Conservation (phyloP, 2,329 filamentous ascomycete species). For the Trichophyton rubrum region DNA sequence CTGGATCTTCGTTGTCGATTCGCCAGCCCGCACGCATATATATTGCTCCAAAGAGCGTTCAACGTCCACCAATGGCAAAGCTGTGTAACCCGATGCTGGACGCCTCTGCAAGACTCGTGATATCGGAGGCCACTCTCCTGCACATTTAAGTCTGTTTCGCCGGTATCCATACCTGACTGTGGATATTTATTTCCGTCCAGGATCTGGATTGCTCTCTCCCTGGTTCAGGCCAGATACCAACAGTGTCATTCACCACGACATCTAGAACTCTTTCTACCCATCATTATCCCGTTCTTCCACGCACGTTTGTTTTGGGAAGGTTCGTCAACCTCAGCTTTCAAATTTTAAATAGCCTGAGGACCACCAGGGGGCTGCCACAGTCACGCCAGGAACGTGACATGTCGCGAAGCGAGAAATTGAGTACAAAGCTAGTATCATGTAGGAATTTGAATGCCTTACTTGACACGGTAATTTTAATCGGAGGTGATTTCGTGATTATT, state of each 20-base stretch:
- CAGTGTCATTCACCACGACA: background rate
- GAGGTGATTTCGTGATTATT: background rate
- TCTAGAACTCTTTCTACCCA: background rate
- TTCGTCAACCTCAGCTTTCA: background rate
- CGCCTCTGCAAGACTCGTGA: background rate
- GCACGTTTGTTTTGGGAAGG: background rate
- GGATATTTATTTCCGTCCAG: background rate
- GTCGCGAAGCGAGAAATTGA: too few relatives aligned
- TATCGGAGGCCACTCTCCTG: background rate
- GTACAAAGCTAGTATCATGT: background rate
- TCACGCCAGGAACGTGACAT: background rate
- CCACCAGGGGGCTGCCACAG: background rate
- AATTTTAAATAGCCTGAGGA: background rate
- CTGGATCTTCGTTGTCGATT: conserved; percentile 1
- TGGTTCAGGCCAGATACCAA: background rate
- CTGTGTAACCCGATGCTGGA: conserved; percentile 2
- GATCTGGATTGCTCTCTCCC: background rate
- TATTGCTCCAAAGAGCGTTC: background rate
- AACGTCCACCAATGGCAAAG: conserved; percentile 1
- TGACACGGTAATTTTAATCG: background rate
- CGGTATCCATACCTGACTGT: background rate
- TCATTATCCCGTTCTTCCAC: background rate
- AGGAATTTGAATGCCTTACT: background rate
- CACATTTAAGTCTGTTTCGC: background rate
- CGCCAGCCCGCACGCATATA: background rate